Base-by-base conservation (phyloP, 768 basidiomycete species). In the Russula earlei region DNA sequence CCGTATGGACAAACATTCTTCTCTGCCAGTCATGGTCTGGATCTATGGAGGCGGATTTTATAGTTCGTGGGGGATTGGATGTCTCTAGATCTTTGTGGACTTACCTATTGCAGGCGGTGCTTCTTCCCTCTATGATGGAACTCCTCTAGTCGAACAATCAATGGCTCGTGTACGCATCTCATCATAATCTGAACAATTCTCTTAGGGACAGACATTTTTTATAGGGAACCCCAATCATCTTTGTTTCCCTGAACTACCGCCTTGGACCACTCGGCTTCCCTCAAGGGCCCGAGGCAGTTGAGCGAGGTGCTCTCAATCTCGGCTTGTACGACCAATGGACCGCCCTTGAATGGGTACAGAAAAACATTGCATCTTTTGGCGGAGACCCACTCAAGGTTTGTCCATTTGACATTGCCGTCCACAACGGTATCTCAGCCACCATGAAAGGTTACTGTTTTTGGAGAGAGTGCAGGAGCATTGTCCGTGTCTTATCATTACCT, bases 241-340 rank as follows among this genome's bases (percentile, higher is more conserved):
- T 72, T 61, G 79, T 77, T 31, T 73, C 70, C 37, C 59, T 78
- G 60, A 77, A 80, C 62, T 81, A 81, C 60, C 70, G 80, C 36
- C 61, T 80, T 15, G 75, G 74, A 6, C 71, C 75, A 4, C 70
- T 79, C 14, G 81, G 79, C 0, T 80, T 75, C 52, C 71, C 75
- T 5, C 69, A 71, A 55, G 74, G 75, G 5, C 53, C 64, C 9
- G 72, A 75, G 69, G 78, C 77, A 17, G 67, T 64, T 5, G 57
- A 66, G 14, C 66, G 67, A 5, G 69, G 68, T 10, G 70, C 27
- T 9, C 67, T 77, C 9, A 79, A 78, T 60, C 68, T 79, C 27
- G 78, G 71, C 1, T 67, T 80, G 20, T 70, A 68, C 29, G 79
- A 81, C 58, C 72, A 77, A 60, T 61, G 72, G 15, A 56, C 70